Evolutionary conservation across 495 filamentous ascomycete genomes (phyloP), one percentile per base, ranked within the genome.

Genomic region (Aspergillus bridgeri): DNA sequence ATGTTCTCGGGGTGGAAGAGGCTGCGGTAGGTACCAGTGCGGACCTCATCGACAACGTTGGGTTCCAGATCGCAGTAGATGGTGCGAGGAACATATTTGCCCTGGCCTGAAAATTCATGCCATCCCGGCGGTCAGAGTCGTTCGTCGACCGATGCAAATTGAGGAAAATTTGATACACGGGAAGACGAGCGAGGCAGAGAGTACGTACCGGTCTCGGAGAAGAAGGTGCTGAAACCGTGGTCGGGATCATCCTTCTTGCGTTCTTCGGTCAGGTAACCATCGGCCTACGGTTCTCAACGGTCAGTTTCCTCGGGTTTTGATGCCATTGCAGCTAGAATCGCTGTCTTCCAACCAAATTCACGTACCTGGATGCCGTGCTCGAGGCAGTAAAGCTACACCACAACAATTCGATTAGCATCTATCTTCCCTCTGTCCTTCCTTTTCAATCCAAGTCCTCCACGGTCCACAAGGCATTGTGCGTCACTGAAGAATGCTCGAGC

Each of bases 11-110:
- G 93, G 82, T 98, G 93, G 88, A 97, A 97, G 61, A 98, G 89
- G 69, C 81, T 85, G 66, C 92, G 89, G 83, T 98, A 98, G 76
- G 90, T 82, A 77, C 93, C 93, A 62, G 93, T 96, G 79, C 94
- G 91, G 77, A 98, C 95, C 83, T 98, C 95, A 75, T 98, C 94
- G 81, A 98, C 89, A 63, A 98, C 94, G 75, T 98, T 98, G 78
- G 94, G 94, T 82, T 98, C 94, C 68, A 98, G 89, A 89, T 98
- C 94, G 83, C 87, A 90, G 86, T 98, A 97, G 82, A 98, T 98
- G 70, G 94, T 96, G 67, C 94, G 90, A 68, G 94, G 94, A 61
- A 98, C 94, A 72, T 97, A 98, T 79, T 97, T 97, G 77, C 94
- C 94, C 79, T 96, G 88, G 73, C 95, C 94, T 96, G 44, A 24